A percentile compares a stretch with the other conserved stretches of the same genome.
These are phyloP conservation scores for Agaricus subrufescens DNA, from an alignment of 768 basidiomycete genomes.

Conservation along the genomic window DNA sequence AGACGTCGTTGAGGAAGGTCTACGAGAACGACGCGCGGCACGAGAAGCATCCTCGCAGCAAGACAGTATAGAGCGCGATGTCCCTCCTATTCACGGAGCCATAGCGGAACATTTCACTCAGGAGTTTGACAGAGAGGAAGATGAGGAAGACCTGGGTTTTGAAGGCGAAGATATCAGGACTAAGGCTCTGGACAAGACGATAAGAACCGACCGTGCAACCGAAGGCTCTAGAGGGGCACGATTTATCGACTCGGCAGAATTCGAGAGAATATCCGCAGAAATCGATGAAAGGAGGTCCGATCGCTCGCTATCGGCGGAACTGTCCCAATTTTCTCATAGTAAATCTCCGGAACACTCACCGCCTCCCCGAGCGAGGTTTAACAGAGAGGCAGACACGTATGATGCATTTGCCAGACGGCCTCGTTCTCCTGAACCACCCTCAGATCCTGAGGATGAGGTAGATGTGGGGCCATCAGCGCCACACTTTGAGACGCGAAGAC, in stretches of 20 bases:
- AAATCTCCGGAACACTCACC: background rate
- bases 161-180: slow-evolving; percentile 2
- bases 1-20: slow-evolving; percentile 81
- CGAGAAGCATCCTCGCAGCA: slow-evolving; percentile 36
- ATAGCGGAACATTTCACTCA: slow-evolving; percentile 18
- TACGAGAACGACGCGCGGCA: slow-evolving; percentile 62
- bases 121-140: slow-evolving; percentile 19
- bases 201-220: slow-evolving; percentile 52
- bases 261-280: slow-evolving; percentile 61
- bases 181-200: slow-evolving; percentile 34
- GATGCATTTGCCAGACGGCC: background rate
- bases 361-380: background rate
- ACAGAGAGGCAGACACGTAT: background rate
- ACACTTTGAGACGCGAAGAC: slow-evolving; percentile 1
- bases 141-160: slow-evolving; percentile 28
- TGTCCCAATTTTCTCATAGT: slow-evolving; percentile 5
- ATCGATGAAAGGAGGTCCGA: slow-evolving; percentile 63
- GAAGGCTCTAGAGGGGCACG: slow-evolving; percentile 34
- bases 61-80: slow-evolving; percentile 26
- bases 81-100: slow-evolving; percentile 14
- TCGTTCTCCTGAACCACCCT: background rate
- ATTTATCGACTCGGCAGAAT: slow-evolving; percentile 54
- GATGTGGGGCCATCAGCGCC: background rate
- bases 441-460: slow-evolving; percentile 1
- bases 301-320: slow-evolving; percentile 13